Percentiles rank a stretch among this genome's conserved stretches.
Conservation (phyloP, 306 rosid genomes). For the Fagus crenata region DNA sequence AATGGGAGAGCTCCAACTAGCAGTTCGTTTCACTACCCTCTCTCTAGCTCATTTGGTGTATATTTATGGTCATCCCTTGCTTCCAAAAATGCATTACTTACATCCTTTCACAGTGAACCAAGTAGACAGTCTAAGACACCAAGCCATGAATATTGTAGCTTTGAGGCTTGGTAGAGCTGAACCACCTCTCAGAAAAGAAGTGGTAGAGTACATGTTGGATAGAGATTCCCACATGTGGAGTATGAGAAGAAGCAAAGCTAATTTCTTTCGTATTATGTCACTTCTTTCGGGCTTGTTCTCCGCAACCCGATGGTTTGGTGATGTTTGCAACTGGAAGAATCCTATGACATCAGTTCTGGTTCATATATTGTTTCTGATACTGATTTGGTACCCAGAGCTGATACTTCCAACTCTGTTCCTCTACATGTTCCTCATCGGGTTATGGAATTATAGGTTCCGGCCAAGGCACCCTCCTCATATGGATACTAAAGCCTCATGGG, state of each 20-base stretch:
- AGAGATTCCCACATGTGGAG: constrained; percentile 96
- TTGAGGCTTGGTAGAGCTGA: constrained; percentile 79
- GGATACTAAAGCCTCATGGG: constrained; percentile 92
- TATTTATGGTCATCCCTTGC: constrained; percentile 79
- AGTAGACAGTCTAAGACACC: constrained; percentile 76
- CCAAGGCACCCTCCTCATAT: constrained; percentile 78
- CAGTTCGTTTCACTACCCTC: constrained; percentile 79
- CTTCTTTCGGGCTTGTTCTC: constrained; percentile 63
- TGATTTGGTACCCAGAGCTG: constrained; percentile 84
- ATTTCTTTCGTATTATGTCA: constrained; percentile 87
- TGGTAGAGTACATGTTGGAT: constrained; percentile 91
- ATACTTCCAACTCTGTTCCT: constrained; percentile 83
- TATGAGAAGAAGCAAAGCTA: constrained; percentile 97
- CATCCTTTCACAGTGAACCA: constrained; percentile 90
- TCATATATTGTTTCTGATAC: constrained; percentile 71
- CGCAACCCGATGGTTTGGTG: constrained; percentile 67
- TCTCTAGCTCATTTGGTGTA: constrained; percentile 72
- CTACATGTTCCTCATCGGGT: constrained; percentile 91
- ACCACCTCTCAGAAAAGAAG: constrained; percentile 87
- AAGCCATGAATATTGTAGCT: constrained; percentile 89
- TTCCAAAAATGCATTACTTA: constrained; percentile 93
- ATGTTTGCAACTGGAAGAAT: constrained; percentile 84
- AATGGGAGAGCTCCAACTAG: constrained; percentile 90
- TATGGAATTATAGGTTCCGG: constrained; percentile 85
- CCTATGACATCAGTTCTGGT: constrained; percentile 73